phyloP scores from a whole-genome alignment of 169 alveolate genomes.

The Plasmodium falciparum region DNA sequence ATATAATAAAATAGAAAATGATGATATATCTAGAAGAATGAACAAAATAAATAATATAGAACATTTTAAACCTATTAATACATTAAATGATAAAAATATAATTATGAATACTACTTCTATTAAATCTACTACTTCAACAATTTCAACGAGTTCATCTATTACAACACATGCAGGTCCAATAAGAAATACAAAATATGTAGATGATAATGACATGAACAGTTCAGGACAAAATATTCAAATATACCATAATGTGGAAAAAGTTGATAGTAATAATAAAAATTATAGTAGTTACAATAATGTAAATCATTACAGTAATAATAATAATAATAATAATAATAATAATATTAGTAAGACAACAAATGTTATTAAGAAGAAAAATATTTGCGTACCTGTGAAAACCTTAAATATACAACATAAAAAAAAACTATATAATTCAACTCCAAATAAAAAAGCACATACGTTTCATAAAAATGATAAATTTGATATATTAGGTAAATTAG shows the following conservation, averaged over 20 bases:
- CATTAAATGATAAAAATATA: neutral
- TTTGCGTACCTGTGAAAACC: slow-evolving; percentile 51
- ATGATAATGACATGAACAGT: no score
- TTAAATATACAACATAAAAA: slow-evolving; percentile 13
- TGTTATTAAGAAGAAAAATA: slow-evolving; percentile 44
- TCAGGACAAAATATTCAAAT: no score
- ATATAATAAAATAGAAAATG: no score
- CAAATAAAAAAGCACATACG: neutral
- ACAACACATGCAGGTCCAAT: no score
- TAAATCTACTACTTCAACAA: no score
- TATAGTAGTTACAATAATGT: no score
- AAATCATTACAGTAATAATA: neutral
- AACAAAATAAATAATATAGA: neutral
- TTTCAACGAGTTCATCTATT: no score
- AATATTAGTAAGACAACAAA: neutral
- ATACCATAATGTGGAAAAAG: no score
- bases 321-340: neutral
- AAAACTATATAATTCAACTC: neutral
- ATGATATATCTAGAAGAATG: neutral
- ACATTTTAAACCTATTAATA: neutral
- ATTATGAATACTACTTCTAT: neutral
- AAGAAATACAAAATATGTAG: no score
- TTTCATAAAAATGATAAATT: slow-evolving; percentile 43
- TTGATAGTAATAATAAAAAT: no score
- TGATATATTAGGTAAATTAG: slow-evolving; percentile 40